Evolutionary conservation across 1,284 basidiomycete species (phyloP), one percentile per base, ranked within the genome.

Genomic region (Peniophora sp.): DNA sequence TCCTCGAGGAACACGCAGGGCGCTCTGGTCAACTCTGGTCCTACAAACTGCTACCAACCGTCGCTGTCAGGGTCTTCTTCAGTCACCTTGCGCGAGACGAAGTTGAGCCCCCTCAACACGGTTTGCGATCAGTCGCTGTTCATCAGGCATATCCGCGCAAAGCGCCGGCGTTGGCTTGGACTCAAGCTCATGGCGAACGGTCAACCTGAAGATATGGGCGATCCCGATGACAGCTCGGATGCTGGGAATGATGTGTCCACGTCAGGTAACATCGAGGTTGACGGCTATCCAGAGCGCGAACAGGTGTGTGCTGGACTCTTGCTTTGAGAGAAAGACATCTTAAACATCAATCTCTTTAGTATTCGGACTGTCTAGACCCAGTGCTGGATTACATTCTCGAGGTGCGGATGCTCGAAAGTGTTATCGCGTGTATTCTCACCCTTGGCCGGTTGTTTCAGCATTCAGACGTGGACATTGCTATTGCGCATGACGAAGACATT

Each of bases 61-160:
- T 41, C 38, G n/a, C 16, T 16, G n/a, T 36, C 34, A 10, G 34
- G n/a, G n/a, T n/a, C n/a, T 36, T n/a, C 10, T n/a, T 36, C n/a
- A n/a, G 34, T n/a, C 10, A 36, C 34, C 34, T 36, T n/a, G 34
- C 2, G 2, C 10, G 19, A 39, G 25, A 20, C 16, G n/a, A n/a
- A n/a, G n/a, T n/a, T n/a, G 2, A 16, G 23, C 8, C 20, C 2
- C 39, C 9, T 49, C 47, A 25, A 38, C 32, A 19, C 46, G 23
- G 47, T 20, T 16, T 52, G 53, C 25, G 23, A 54, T 23, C 51
- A 54, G 25, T 46, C 41, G 12, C 6, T 52, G n/a, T 49, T 54
- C 20, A n/a, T 54, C 17, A 9, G 44, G 5, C 44, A 24, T 22
- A 8, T 45, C 8, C 23, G 44, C 8, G 44, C 44, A 8, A 22